Conservation (phyloP, 305 asterid species). For the Solanum aculeatissimum region DNA sequence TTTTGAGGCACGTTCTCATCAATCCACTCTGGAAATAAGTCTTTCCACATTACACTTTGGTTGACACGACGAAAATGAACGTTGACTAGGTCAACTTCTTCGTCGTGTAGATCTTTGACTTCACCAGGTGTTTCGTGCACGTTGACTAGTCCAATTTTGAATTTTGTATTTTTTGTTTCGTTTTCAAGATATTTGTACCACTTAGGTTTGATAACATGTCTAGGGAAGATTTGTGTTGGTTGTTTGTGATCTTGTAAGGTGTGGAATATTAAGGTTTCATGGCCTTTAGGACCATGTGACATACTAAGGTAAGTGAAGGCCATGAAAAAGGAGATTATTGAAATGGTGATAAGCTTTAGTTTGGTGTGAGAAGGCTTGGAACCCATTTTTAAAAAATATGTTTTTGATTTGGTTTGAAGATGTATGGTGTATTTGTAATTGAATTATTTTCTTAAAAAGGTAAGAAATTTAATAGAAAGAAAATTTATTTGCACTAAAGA, state of each 20-base stretch:
- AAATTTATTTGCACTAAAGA: neutral
- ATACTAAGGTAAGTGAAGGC: slow-evolving; percentile 17
- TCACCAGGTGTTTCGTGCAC: slow-evolving; percentile 5
- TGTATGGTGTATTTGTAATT: neutral
- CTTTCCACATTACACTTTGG: slow-evolving; percentile 27
- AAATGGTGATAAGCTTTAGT: slow-evolving; percentile 13
- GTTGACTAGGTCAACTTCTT: slow-evolving; percentile 6
- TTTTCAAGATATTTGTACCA: slow-evolving; percentile 36
- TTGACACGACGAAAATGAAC: slow-evolving; percentile 30
- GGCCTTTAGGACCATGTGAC: neutral
- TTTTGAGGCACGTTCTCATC: slow-evolving; percentile 16
- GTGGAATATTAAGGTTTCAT: neutral
- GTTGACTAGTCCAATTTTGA: slow-evolving; percentile 58
- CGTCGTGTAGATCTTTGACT: neutral
- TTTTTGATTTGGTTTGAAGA: neutral
- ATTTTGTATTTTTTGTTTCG: slow-evolving; percentile 8
- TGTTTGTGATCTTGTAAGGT: slow-evolving; percentile 4
- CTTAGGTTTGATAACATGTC: slow-evolving; percentile 8
- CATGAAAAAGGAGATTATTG: slow-evolving; percentile 18
- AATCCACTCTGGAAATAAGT: slow-evolving; percentile 49
- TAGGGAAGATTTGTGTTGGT: slow-evolving; percentile 6
- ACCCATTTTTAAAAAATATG: slow-evolving; percentile 17
- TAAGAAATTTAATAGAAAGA: neutral
- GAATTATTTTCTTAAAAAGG: neutral
- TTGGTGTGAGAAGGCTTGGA: slow-evolving; percentile 20